Percentiles rank a stretch among this genome's conserved stretches.
Evolutionary conservation across 306 rosid genomes (phyloP).

Genomic region (Abrus pulchellus): DNA sequence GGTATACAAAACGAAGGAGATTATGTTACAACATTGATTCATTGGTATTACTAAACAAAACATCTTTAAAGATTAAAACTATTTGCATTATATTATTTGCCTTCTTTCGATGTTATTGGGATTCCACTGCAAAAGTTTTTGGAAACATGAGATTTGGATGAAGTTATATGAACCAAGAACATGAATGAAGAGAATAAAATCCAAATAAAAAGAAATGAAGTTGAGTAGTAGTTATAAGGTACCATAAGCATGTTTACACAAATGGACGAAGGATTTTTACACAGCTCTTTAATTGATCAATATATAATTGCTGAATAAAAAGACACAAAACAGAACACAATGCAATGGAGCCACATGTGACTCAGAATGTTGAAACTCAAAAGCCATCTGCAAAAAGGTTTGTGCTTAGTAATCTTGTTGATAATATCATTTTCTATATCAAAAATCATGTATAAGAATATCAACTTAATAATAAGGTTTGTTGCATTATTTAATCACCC

Average conservation of each 20-base stretch:
- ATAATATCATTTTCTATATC: not conserved
- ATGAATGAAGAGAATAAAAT: not conserved
- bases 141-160: constrained; percentile 32
- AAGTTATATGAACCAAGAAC: constrained; percentile 32
- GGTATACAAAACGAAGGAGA: not conserved
- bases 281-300: not conserved
- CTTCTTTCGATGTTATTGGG: not conserved
- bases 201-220: not conserved
- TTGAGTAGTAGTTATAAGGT: constrained; percentile 59
- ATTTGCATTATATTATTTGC: not conserved
- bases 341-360: constrained; percentile 54
- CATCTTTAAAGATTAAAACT: not conserved
- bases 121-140: not conserved
- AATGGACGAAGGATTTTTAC: not conserved
- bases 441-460: not conserved
- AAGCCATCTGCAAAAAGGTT: constrained; percentile 59
- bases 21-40: not conserved
- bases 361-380: constrained; percentile 41
- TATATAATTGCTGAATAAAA: constrained; percentile 8
- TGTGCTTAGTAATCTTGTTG: constrained; percentile 9
- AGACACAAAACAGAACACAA: not conserved
- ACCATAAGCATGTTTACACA: constrained; percentile 49
- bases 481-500: not conserved
- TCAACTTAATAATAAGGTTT: not conserved
- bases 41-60: not conserved